phyloP scores from a whole-genome alignment of 1,284 basidiomycete genomes.

The Phylloboletellus chloephorus region DNA sequence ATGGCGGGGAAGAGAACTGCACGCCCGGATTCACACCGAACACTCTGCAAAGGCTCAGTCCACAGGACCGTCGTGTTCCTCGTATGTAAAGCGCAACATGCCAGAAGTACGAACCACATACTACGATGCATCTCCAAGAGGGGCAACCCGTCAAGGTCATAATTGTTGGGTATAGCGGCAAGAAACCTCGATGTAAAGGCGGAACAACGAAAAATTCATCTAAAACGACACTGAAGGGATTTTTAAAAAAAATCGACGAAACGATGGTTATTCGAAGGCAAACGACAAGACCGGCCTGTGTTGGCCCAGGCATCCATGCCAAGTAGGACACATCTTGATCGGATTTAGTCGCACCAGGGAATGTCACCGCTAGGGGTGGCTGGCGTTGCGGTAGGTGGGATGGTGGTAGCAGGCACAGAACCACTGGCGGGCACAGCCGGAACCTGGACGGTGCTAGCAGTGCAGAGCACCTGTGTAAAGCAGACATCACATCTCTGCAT shows the following conservation, averaged over 20 bases:
- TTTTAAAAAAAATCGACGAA: slow-evolving; percentile 1
- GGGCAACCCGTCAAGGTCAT: slow-evolving; percentile 8
- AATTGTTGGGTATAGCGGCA: slow-evolving; percentile 26
- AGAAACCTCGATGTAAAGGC: slow-evolving; percentile 3
- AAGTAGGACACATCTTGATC: neutral
- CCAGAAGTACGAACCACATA: slow-evolving; percentile 26
- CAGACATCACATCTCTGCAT: slow-evolving; percentile 1
- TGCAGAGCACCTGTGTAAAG: slow-evolving; percentile 48
- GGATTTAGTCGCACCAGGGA: slow-evolving; percentile 55
- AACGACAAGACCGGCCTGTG: slow-evolving; percentile 29
- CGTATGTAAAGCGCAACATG: slow-evolving; percentile 23
- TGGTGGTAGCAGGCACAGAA: slow-evolving; percentile 29
- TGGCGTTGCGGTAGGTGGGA: slow-evolving; percentile 35
- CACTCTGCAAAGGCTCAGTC: slow-evolving; percentile 7
- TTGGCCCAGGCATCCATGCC: slow-evolving; percentile 12
- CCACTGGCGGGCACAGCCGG: slow-evolving; percentile 37
- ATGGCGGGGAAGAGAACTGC: too few species aligned
- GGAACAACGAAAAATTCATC: slow-evolving; percentile 3
- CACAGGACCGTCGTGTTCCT: slow-evolving; percentile 16
- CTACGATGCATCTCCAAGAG: slow-evolving; percentile 11
- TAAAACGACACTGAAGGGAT: slow-evolving; percentile 2
- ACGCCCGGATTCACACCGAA: too few species aligned
- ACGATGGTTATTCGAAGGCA: neutral
- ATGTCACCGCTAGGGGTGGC: slow-evolving; percentile 38
- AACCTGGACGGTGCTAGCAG: slow-evolving; percentile 34